Evolutionary conservation across 192 early-diverging fungal species (phyloP).

Genomic region (Gaertneriomyces semiglobifer): DNA sequence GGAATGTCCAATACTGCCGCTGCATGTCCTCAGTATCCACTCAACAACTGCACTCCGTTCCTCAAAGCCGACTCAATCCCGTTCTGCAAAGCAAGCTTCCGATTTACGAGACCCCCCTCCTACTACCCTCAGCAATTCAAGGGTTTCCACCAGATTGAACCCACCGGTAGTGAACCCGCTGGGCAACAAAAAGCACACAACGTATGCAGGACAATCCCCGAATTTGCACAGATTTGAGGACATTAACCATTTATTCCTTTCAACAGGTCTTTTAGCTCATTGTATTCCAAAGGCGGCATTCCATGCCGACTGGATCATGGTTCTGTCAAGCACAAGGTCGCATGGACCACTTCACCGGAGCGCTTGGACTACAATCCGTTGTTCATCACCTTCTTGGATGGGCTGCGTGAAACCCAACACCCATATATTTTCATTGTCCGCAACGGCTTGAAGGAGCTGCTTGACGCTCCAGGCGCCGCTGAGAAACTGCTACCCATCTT

Average conservation of each 20-base stretch:
- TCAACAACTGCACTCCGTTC: neutral
- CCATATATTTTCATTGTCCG: conserved; percentile 34
- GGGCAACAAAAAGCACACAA: conserved; percentile 29
- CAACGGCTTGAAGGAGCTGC: conserved; percentile 23
- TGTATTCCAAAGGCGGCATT: conserved; percentile 38
- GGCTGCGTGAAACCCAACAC: conserved; percentile 37
- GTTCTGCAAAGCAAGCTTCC: neutral
- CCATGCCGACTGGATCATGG: conserved; percentile 43
- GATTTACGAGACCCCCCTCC: neutral
- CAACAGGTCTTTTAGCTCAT: conserved; percentile 26
- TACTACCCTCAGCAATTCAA: conserved; percentile 33
- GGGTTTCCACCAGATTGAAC: conserved; percentile 13
- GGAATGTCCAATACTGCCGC: neutral
- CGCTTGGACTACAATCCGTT: conserved; percentile 33
- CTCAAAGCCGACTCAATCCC: neutral
- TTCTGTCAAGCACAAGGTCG: conserved; percentile 41
- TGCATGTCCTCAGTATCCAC: neutral
- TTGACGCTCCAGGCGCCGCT: conserved; percentile 23
- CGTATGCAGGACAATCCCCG: conserved; percentile 13
- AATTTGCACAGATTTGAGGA: neutral
- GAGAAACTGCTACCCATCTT: conserved; percentile 18
- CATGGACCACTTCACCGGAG: conserved; percentile 14
- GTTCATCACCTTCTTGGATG: conserved; percentile 30
- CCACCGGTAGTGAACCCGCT: conserved; percentile 25
- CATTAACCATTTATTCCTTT: neutral